These are phyloP conservation scores for Penicillium rolfsii DNA, from an alignment of 2,329 filamentous ascomycete species.

Conservation along the genomic window DNA sequence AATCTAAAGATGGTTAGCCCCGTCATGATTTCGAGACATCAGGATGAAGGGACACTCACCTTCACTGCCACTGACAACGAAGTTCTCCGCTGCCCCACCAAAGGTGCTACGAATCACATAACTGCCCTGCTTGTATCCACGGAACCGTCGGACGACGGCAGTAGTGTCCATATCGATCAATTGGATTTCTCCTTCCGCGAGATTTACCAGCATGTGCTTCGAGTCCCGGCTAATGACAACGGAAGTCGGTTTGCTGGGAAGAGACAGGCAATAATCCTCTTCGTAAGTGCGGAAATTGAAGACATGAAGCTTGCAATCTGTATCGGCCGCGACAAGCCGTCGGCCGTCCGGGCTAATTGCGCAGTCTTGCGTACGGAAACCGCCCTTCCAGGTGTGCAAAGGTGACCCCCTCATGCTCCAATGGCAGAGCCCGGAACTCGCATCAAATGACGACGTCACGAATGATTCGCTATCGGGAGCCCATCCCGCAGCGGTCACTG, in stretches of 20 bases:
- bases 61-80: constrained; percentile 90
- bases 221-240: constrained; percentile 82
- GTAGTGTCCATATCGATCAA: constrained; percentile 76
- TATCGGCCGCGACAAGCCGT: constrained; percentile 77
- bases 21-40: not conserved
- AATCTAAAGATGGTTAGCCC: constrained; percentile 53
- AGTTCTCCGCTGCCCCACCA: constrained; percentile 88
- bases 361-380: constrained; percentile 79
- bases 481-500: constrained; percentile 91
- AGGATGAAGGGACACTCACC: constrained; percentile 54
- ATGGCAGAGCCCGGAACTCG: constrained; percentile 66
- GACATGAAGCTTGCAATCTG: constrained; percentile 71
- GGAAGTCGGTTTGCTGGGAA: constrained; percentile 73
- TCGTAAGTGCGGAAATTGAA: constrained; percentile 78
- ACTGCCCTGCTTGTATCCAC: constrained; percentile 72
- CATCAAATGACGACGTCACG: constrained; percentile 76
- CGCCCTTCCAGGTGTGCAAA: constrained; percentile 68
- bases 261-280: constrained; percentile 72
- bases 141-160: constrained; percentile 72
- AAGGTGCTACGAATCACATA: constrained; percentile 82
- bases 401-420: constrained; percentile 69
- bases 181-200: constrained; percentile 74
- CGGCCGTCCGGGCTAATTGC: constrained; percentile 80
- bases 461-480: constrained; percentile 75
- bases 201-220: constrained; percentile 79